A percentile compares a stretch with the other conserved stretches of the same genome.
These are phyloP conservation scores for Xylaria sp. DNA, from an alignment of 2,329 filamentous ascomycete genomes.

Conservation along the genomic window DNA sequence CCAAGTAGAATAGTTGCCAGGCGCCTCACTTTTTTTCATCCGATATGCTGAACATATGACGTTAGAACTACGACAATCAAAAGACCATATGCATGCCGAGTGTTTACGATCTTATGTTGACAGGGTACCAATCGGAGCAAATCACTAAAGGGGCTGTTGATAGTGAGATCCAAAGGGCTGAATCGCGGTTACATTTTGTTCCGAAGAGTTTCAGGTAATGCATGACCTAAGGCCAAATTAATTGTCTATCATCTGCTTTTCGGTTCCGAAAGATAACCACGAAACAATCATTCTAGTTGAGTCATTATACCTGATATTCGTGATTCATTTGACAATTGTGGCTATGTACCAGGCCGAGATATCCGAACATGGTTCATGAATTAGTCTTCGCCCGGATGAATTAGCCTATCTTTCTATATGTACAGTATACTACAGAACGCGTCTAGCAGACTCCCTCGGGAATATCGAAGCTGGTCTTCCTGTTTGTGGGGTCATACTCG, in stretches of 20 bases:
- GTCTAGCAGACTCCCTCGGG: constrained; percentile 47
- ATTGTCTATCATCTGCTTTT: neutral
- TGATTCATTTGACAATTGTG: neutral
- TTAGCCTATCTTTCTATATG: neutral
- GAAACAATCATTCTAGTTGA: neutral
- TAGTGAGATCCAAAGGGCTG: neutral
- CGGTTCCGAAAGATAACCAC: neutral
- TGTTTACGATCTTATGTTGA: neutral
- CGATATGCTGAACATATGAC: neutral
- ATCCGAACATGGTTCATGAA: neutral
- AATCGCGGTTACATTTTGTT: neutral
- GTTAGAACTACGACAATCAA: neutral
- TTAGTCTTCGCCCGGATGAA: neutral
- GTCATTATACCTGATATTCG: neutral
- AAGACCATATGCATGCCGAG: neutral
- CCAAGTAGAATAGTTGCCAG: neutral
- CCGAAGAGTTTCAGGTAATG: neutral
- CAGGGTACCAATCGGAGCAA: neutral
- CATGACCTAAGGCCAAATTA: neutral
- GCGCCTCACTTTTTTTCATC: neutral
- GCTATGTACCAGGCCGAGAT: neutral
- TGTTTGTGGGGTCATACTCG: constrained; percentile 36
- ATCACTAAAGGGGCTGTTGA: neutral
- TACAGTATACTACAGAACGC: constrained; percentile 2
- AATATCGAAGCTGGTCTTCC: constrained; percentile 45